phyloP scores from a whole-genome alignment of 1,284 basidiomycete genomes.

The Austropuccinia psidii region DNA sequence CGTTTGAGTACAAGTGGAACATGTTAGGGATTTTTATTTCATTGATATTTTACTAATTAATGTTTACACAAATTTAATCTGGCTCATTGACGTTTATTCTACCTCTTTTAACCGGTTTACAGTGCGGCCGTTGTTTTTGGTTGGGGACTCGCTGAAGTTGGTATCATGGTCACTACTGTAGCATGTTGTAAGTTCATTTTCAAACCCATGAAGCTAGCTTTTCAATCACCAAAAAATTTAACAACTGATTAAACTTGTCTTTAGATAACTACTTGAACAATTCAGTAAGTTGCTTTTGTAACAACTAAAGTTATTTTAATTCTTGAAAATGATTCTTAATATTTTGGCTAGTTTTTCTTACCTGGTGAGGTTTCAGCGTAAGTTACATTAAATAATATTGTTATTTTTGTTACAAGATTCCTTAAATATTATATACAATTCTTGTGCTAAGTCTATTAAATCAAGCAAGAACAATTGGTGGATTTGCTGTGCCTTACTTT shows the following conservation, averaged over 20 bases:
- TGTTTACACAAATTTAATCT: conserved; percentile 57
- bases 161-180: conserved; percentile 37
- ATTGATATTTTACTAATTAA: conserved; percentile 39
- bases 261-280: conserved; percentile 34
- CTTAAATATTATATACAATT: not conserved
- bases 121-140: conserved; percentile 46
- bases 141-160: conserved; percentile 42
- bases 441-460: conserved; percentile 57
- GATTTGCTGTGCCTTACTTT: conserved; percentile 59
- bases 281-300: conserved; percentile 3
- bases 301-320: not conserved
- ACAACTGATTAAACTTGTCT: not conserved
- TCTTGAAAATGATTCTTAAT: not conserved
- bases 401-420: not conserved
- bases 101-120: conserved; percentile 32
- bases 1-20: conserved; percentile 23
- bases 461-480: conserved; percentile 56
- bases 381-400: not conserved
- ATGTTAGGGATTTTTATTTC: conserved; percentile 4
- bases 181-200: conserved; percentile 5
- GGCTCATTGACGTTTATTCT: conserved; percentile 46
- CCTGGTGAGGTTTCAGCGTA: conserved; percentile 31
- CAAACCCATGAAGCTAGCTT: conserved; percentile 45
- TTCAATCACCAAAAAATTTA: not conserved
- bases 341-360: conserved; percentile 3